phyloP scores from a whole-genome alignment of 2,329 filamentous ascomycete genomes.

The Xylaria arbuscula region DNA sequence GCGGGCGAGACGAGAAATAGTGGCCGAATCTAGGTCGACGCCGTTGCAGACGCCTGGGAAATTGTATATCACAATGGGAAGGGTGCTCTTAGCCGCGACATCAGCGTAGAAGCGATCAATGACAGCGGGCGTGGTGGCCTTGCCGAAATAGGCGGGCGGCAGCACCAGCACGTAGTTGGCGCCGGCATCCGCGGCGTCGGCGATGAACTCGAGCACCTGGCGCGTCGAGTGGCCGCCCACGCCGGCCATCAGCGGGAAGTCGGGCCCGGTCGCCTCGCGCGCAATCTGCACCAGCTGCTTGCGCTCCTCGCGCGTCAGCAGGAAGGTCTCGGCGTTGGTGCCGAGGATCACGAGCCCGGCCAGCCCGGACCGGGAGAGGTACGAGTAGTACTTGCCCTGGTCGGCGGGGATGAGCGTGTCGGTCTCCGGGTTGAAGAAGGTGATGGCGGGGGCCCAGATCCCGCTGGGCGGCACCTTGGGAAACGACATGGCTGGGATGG shows the following conservation, averaged over 20 bases:
- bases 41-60: conserved; percentile 77
- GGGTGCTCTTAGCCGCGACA: conserved; percentile 61
- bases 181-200: conserved; percentile 68
- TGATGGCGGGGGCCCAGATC: conserved; percentile 64
- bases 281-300: conserved; percentile 66
- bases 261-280: conserved; percentile 61
- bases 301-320: conserved; percentile 68
- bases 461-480: conserved; percentile 50
- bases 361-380: conserved; percentile 56
- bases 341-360: conserved; percentile 51
- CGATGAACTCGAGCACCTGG: conserved; percentile 69
- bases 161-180: conserved; percentile 71
- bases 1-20: conserved; percentile 64
- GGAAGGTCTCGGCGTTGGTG: conserved; percentile 56
- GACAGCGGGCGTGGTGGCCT: conserved; percentile 67
- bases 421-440: conserved; percentile 61
- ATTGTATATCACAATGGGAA: conserved; percentile 74
- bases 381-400: conserved; percentile 62
- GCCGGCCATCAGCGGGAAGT: conserved; percentile 71
- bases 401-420: conserved; percentile 59
- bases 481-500: conserved; percentile 40
- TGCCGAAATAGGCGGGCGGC: conserved; percentile 73
- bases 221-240: conserved; percentile 72
- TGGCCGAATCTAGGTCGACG: conserved; percentile 73
- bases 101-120: conserved; percentile 70